Base-by-base conservation (phyloP, 179 eudicot genomes). In the Pouteria campechiana region DNA sequence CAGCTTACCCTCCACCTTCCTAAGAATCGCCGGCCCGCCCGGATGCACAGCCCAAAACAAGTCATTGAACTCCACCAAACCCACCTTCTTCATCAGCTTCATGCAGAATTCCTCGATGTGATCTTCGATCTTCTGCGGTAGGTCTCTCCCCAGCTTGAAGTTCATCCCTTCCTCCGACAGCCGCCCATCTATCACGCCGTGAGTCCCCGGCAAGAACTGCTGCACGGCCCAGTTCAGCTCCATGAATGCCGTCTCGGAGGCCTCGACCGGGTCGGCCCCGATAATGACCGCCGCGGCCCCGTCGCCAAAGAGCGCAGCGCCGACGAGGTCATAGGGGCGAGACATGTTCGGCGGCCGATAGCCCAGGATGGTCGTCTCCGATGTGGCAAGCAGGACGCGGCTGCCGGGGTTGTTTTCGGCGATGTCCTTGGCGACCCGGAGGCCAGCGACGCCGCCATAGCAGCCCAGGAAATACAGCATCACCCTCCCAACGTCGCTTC, bases 41-140 rank as follows among this genome's bases (percentile, higher is more conserved):
- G 96, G 96, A 35, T 83, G 96, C 17, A 83, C 96, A 0, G 94
- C 94, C 94, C 94, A 87, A 25, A 87, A 87, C 53, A 87, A 3
- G 11, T 79, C 87, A 29, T 87, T 87, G 21, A 50, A 87, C 1
- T 69, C 70, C 13, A 37, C 27, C 17, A 65, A 12, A 0, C 71
- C 69, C 0, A 36, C 62, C 23, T 73, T 77, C 0, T 14, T 57
- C 83, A 87, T 83, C 1, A 87, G 61, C 12, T 75, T 80, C 58
- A 49, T 79, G 61, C 94, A 87, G 15, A 83, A 88, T n/a, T 47
- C 84, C 15, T 78, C 94, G 3, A 88, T 84, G 54, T 83, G 83
- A 25, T 88, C 85, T 44, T 84, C 94, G 0, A 88, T 88, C 41
- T 65, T 80, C 15, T 51, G 53, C 0, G 97, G 97, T 13, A 88